Percentiles rank a stretch among this genome's conserved stretches.
These are phyloP conservation scores for Chenopodium formosanum DNA, from an alignment of 148 eudicot genomes.

Conservation along the genomic window DNA sequence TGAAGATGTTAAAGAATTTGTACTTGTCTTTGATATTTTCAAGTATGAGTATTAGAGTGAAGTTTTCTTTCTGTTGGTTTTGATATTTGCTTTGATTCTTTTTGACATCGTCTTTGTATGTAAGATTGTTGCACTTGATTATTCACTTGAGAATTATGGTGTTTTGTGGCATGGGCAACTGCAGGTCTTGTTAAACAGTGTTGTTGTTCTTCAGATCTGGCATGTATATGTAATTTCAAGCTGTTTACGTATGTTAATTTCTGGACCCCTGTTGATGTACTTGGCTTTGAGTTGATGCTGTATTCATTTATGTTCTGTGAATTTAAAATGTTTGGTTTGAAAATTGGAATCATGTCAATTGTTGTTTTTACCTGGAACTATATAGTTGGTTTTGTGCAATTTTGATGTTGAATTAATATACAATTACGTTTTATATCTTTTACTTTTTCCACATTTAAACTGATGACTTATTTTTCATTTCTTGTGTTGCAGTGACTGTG, in stretches of 20 bases:
- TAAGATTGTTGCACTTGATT: not conserved
- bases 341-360: not conserved
- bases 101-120: not conserved
- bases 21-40: no score
- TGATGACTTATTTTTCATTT: not conserved
- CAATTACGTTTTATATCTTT: not conserved
- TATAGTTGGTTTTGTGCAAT: not conserved
- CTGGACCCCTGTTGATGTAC: not conserved
- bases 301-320: not conserved
- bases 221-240: not conserved
- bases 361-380: not conserved
- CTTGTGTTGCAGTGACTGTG: constrained; percentile 9
- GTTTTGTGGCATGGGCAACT: not conserved
- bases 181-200: not conserved
- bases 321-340: not conserved
- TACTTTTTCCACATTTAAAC: not conserved
- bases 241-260: not conserved
- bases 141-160: not conserved
- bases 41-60: not conserved
- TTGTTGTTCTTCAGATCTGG: not conserved
- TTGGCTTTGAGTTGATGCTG: not conserved
- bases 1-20: not conserved
- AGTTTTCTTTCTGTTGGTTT: no score
- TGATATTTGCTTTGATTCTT: no score
- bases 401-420: not conserved